Percentiles rank a stretch among this genome's conserved stretches.
These are phyloP conservation scores for Turritis glabra DNA, from an alignment of 345 rosid species.

Conservation along the genomic window DNA sequence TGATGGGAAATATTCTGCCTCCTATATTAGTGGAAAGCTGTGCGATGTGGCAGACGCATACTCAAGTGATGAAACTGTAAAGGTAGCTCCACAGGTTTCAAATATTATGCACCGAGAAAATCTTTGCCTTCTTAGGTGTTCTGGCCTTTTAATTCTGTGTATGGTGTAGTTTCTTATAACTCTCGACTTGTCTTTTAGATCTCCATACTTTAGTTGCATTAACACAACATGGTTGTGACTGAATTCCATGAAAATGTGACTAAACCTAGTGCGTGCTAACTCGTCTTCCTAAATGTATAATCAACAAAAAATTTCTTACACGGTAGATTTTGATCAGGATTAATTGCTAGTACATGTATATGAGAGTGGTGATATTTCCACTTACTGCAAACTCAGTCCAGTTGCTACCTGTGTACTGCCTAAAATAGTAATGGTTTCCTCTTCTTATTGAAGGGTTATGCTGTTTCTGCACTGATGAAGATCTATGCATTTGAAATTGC, in stretches of 20 bases:
- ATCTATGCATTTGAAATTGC: slow-evolving; percentile 87
- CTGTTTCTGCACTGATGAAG: slow-evolving; percentile 91
- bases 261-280: slow-evolving; percentile 3
- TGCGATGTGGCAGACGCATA: slow-evolving; percentile 97
- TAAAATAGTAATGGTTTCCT: slow-evolving; percentile 18
- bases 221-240: background rate
- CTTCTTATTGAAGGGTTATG: slow-evolving; percentile 71
- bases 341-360: slow-evolving; percentile 9
- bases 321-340: slow-evolving; percentile 2
- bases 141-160: background rate
- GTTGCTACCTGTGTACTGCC: background rate
- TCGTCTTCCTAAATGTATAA: background rate
- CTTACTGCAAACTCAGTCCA: slow-evolving; percentile 5
- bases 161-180: slow-evolving; percentile 4
- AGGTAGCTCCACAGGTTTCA: slow-evolving; percentile 52
- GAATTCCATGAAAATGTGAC: background rate
- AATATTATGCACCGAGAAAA: slow-evolving; percentile 7
- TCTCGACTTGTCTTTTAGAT: background rate
- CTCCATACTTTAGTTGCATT: slow-evolving; percentile 2
- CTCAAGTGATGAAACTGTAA: slow-evolving; percentile 89
- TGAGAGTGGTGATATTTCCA: background rate
- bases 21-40: slow-evolving; percentile 81
- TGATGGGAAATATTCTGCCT: slow-evolving; percentile 80
- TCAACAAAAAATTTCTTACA: background rate
- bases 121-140: background rate